Evolutionary conservation across 2,329 filamentous ascomycete genomes (phyloP).

Genomic region (Diaporthe velutina): DNA sequence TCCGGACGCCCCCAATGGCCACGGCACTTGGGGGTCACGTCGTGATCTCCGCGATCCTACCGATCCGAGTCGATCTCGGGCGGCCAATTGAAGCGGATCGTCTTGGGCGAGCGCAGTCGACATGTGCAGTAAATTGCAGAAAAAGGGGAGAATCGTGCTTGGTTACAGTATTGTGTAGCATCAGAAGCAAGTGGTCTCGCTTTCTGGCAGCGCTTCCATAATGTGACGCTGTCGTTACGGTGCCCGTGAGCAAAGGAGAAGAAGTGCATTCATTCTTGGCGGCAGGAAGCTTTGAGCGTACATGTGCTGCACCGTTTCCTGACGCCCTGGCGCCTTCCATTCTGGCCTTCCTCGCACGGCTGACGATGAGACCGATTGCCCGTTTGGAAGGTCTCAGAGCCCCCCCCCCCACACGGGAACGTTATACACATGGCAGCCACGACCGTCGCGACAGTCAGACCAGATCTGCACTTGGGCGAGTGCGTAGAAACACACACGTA

Average conservation of each 20-base stretch:
- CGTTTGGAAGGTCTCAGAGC: background rate
- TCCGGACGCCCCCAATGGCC: background rate
- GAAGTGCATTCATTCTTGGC: background rate
- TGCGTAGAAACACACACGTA: no score
- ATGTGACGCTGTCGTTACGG: background rate
- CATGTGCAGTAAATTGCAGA: no score
- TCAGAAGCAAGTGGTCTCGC: background rate
- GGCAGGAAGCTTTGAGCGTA: background rate
- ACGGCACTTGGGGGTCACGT: conserved; percentile 10
- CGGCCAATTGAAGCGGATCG: conserved; percentile 19
- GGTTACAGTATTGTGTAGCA: background rate
- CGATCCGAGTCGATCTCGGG: conserved; percentile 29
- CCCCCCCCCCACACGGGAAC: conserved; percentile 3
- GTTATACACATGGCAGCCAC: background rate
- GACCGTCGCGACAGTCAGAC: background rate
- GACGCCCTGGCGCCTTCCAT: background rate
- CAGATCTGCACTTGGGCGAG: background rate
- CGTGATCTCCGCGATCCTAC: conserved; percentile 28
- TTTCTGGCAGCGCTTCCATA: background rate
- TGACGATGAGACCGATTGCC: background rate
- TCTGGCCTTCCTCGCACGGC: background rate
- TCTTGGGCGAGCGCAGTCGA: background rate
- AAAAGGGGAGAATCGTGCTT: background rate
- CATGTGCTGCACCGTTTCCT: background rate
- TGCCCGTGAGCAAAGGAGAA: background rate